Evolutionary conservation across 495 filamentous ascomycete genomes (phyloP).

Genomic region (Aspergillus sparsus): DNA sequence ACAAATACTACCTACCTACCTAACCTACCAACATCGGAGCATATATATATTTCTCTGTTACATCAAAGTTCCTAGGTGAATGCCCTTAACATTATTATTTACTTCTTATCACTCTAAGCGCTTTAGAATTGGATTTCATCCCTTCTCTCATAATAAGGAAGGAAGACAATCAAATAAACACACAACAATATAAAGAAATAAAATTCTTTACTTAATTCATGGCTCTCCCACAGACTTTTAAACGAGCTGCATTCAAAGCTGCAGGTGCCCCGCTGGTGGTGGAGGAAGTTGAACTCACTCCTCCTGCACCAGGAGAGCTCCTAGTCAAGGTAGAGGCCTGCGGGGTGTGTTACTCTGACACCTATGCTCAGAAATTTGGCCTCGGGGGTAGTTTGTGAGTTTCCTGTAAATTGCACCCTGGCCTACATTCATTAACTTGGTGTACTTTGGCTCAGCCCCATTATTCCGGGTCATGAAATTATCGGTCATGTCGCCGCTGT

Average conservation of each 20-base stretch:
- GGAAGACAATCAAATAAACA: not conserved
- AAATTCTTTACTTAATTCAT: conserved; percentile 1
- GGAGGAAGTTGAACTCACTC: conserved; percentile 44
- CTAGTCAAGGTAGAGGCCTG: conserved; percentile 56
- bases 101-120: no score
- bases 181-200: not conserved
- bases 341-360: conserved; percentile 55
- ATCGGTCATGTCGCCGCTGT: conserved; percentile 55
- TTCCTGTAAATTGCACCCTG: not conserved
- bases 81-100: no score
- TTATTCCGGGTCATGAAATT: conserved; percentile 57
- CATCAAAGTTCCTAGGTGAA: no score
- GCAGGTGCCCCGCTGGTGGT: conserved; percentile 40
- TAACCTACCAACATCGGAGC: no score
- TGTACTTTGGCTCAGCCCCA: conserved; percentile 32
- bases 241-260: conserved; percentile 46
- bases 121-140: no score
- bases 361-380: conserved; percentile 34
- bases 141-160: not conserved
- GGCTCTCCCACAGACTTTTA: conserved; percentile 52
- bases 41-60: no score
- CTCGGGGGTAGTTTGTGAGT: conserved; percentile 44
- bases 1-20: no score
- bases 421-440: not conserved
- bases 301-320: conserved; percentile 44